Evolutionary conservation across 805 yeast species (phyloP).

Genomic region (Priceomyces fermenticarens): DNA sequence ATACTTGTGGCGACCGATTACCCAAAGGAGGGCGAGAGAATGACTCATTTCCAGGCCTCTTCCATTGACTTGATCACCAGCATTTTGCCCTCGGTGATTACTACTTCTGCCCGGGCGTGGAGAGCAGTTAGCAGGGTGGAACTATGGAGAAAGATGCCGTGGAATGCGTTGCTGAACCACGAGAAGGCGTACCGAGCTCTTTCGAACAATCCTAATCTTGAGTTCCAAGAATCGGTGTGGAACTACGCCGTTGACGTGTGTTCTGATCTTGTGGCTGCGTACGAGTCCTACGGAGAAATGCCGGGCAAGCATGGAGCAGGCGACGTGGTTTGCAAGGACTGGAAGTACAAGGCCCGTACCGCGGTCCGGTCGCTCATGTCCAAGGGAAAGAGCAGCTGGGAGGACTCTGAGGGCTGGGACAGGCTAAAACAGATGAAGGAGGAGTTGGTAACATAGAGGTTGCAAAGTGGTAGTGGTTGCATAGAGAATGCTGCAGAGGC

Average conservation of each 20-base stretch:
- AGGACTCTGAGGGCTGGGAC: slow-evolving; percentile 75
- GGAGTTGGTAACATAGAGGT: too few species aligned
- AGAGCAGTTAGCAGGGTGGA: slow-evolving; percentile 81
- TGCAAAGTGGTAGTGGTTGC: too few species aligned
- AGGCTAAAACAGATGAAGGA: slow-evolving; percentile 52
- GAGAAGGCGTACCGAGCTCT: slow-evolving; percentile 84
- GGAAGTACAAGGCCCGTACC: slow-evolving; percentile 81
- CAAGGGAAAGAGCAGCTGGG: slow-evolving; percentile 78
- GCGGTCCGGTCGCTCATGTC: slow-evolving; percentile 72
- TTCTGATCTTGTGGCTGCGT: slow-evolving; percentile 76
- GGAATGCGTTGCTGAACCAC: slow-evolving; percentile 81
- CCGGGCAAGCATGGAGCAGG: slow-evolving; percentile 79
- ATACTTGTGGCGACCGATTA: slow-evolving; percentile 53
- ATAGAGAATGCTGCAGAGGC: too few species aligned
- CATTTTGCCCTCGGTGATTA: slow-evolving; percentile 64
- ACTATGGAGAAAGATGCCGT: slow-evolving; percentile 81
- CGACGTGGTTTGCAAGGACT: slow-evolving; percentile 83
- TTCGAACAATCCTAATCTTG: slow-evolving; percentile 61
- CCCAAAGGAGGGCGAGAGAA: slow-evolving; percentile 35
- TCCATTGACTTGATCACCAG: slow-evolving; percentile 72
- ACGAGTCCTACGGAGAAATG: slow-evolving; percentile 80
- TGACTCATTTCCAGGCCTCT: slow-evolving; percentile 61
- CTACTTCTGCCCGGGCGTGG: slow-evolving; percentile 72
- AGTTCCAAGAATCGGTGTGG: slow-evolving; percentile 63
- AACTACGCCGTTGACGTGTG: slow-evolving; percentile 77